Evolutionary conservation across 2,329 filamentous ascomycete genomes (phyloP), one percentile per base, ranked within the genome.

Genomic region (Ilyonectria destructans): DNA sequence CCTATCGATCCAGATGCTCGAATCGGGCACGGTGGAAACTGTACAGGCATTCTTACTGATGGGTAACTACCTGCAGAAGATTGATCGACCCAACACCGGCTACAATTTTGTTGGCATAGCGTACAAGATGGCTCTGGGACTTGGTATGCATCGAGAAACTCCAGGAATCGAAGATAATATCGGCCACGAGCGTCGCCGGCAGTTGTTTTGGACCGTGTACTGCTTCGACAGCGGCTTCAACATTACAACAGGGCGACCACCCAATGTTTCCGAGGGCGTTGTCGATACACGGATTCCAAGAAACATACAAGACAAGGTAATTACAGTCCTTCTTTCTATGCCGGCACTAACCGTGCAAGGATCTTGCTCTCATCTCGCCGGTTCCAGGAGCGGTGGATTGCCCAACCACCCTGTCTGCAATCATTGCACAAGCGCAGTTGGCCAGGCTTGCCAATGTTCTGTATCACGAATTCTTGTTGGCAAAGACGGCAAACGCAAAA

Each of bases 81-180:
- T 81, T 31, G 82, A 86, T 59, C 75, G 82, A 0, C 83, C 84
- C 4, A 86, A 86, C 66, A 85, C 84, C 0, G 83, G 83, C 1
- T 86, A 85, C 70, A 86, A 85, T 66, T 83, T 84, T 48, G 80
- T 85, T 40, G 85, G 85, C 0, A 80, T 86, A 33, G 85, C 85
- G 1, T 81, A 83, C 37, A 78, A 84, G 33, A 83, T 86, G 78
- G 84, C 84, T 0, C 75, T 86, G 5, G 83, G 84, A 0, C 71
- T 87, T 9, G 85, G 85, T 0, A 75, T 87, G 1, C 84, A 86
- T 67, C 79, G 81, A 4, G 83, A 86, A 60, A 70, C 77, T 6
- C 61, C 72, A 0, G 69, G 69, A 1, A 58, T 60, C 1, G 71
- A 71, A 21, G 71, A 78, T 52, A 76, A 74, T 12, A 61, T 80